Percentiles rank a stretch among this genome's conserved stretches.
Conservation (phyloP, 1,284 basidiomycete genomes). For the Sporisorium reilianum region DNA sequence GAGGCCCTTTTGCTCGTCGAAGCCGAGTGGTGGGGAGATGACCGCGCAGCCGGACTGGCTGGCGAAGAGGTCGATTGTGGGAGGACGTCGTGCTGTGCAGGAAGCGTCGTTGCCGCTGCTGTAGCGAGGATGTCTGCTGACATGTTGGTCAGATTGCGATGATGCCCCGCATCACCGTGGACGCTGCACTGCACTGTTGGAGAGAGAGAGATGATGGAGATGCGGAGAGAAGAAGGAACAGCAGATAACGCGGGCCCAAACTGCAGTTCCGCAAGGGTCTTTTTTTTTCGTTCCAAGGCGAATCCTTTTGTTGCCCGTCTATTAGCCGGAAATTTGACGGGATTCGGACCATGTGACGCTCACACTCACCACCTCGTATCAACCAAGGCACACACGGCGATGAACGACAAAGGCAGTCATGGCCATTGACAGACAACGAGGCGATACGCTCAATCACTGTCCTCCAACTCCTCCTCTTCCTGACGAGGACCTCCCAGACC, state of each 20-base stretch:
- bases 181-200: background rate
- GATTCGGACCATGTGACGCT: too few species aligned
- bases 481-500: constrained; percentile 47
- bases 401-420: too few species aligned
- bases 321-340: constrained; percentile 23
- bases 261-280: constrained; percentile 19
- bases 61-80: background rate
- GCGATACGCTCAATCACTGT: constrained; percentile 42
- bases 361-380: too few species aligned
- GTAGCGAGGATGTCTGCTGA: constrained; percentile 11
- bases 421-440: too few species aligned
- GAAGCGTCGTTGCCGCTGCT: background rate
- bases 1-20: background rate
- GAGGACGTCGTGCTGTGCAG: background rate
- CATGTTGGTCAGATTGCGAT: constrained; percentile 6
- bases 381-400: too few species aligned
- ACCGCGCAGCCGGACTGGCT: background rate
- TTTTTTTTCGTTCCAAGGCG: background rate
- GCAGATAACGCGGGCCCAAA: background rate
- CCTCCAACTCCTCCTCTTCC: constrained; percentile 51
- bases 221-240: constrained; percentile 7
- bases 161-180: background rate
- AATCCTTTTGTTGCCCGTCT: constrained; percentile 25
- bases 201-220: background rate
- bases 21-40: constrained; percentile 4